Evolutionary conservation across 108 stramenopile genomes (phyloP), one percentile per base, ranked within the genome.

Genomic region (Mayamaea pseudoterrestris): DNA sequence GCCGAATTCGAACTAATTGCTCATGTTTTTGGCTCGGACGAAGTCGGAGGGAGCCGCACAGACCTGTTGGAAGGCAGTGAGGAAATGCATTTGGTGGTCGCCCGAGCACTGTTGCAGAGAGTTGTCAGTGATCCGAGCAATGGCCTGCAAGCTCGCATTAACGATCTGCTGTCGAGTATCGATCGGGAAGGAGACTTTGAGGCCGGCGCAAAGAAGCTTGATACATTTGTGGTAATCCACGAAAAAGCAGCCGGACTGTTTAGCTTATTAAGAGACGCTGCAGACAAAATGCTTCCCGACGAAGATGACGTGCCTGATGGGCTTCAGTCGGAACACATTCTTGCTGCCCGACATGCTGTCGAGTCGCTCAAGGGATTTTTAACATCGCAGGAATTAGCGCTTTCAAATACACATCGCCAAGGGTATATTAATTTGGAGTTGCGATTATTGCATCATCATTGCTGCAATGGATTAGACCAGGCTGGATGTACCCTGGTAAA

Each of bases 221-320:
- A 88, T 64, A 88, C 81, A 2, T 88, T 83, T 68, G 86, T 88
- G 1, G 80, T 88, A 30, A 73, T 88, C 53, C 86, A 88, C 34
- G 81, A 88, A 32, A 88, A 88, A 43, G 81, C 86, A 9, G 78
- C 86, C 36, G 76, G 75, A 13, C 60, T 88, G 23, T 88, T 88
- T 56, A 58, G 59, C 14, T 55, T 88, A 56, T 41, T 88, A 31
- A 78, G 68, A 50, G 86, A 83, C 26, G 61, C 81, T 1, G 77
- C 86, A 3, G 68, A 80, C 35, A 53, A 61, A 9, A 68, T 82
- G 67, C 56, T 79, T 26, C 36, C 47, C 14, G 56, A 20, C 24
- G 47, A 66, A 21, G 55, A 58, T 20, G 17, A 42, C 23, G 27
- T 13, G 16, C 29, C n/a, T 24, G 57, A 57, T 6, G 37, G 37